Base-by-base conservation (phyloP, 169 alveolate genomes). In the Cryptosporidium tyzzeri region DNA sequence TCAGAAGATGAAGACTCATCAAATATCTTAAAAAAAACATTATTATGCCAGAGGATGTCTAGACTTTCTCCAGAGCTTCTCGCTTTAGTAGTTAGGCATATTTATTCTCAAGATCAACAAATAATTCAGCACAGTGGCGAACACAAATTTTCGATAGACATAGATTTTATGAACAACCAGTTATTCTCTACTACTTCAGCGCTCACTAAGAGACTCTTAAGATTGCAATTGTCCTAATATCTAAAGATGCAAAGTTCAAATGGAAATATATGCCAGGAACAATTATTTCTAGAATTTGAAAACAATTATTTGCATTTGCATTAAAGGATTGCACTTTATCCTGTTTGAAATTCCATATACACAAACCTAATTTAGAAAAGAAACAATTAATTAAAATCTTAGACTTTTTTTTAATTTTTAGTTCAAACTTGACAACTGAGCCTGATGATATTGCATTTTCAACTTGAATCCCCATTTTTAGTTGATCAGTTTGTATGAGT, bases 51-150 rank as follows among this genome's bases (percentile, higher is more conserved):
- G 48, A 80, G 89, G 31, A 67, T 80, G 14, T 80, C 89, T 18
- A 80, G 62, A n/a, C 75, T 80, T 41, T 62, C 89, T 41, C 80
- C 89, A 23, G 89, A 80, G 29, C 75, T 80, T 21, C 61, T 80
- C 21, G 80, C 89, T 44, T 35, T 80, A n/a, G 89, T 65, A 16
- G 65, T 80, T 18, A 59, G 68, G 31, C 75, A 62, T 48, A 80
- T 80, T 10, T 80, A 80, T 80, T 62, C 89, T 1, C 75, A 80
- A 80, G 73, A 65, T 7, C 89, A 39, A 10, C 71, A 67, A 18
- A 23, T 80, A 37, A 61, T 80, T 41, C 75, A 80, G 5, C 89
- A 80, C 9, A 58, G 75, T 26, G 75, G 89, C 5, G 89, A 80
- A 39, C 35, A 80, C 33, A 59, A 33, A 45, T 41, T 80, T 48